These are phyloP conservation scores for Sphaerulina vaccinii DNA, from an alignment of 2,329 filamentous ascomycete genomes.

Conservation along the genomic window DNA sequence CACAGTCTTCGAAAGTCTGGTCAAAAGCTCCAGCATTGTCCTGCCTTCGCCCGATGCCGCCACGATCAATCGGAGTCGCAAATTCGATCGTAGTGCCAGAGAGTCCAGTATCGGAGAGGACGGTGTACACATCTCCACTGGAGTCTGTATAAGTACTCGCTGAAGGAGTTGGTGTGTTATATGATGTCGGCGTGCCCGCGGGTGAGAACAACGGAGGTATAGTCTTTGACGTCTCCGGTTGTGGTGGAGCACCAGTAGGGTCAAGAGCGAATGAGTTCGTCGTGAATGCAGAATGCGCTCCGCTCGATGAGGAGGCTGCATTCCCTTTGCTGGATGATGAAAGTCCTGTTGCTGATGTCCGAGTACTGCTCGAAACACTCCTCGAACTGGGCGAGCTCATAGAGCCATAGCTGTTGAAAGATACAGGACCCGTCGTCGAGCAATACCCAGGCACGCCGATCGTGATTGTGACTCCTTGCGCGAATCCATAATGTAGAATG, in stretches of 20 bases:
- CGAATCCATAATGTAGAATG: neutral
- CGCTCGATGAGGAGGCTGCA: too few species aligned
- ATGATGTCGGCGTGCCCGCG: too few species aligned
- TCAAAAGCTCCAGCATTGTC: neutral
- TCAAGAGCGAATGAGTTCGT: too few species aligned
- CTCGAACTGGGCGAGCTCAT: conserved; percentile 1
- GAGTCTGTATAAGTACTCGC: neutral
- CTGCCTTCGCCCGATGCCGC: neutral
- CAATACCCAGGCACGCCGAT: conserved; percentile 1
- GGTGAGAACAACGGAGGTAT: too few species aligned
- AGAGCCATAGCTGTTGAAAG: conserved; percentile 6
- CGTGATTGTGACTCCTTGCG: neutral
- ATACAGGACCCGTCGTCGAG: neutral
- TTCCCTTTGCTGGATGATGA: neutral
- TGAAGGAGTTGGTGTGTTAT: too few species aligned
- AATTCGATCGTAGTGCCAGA: neutral
- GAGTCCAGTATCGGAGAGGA: neutral
- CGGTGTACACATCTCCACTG: neutral
- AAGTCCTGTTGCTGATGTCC: neutral
- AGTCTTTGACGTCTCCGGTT: too few species aligned
- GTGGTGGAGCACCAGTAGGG: too few species aligned
- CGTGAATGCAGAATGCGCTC: too few species aligned
- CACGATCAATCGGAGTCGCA: neutral
- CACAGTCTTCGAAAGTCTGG: conserved; percentile 4
- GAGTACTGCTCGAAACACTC: neutral